A percentile compares a stretch with the other conserved stretches of the same genome.
Conservation (phyloP, 2,329 filamentous ascomycete genomes). For the Scleromitrula shiraiana region DNA sequence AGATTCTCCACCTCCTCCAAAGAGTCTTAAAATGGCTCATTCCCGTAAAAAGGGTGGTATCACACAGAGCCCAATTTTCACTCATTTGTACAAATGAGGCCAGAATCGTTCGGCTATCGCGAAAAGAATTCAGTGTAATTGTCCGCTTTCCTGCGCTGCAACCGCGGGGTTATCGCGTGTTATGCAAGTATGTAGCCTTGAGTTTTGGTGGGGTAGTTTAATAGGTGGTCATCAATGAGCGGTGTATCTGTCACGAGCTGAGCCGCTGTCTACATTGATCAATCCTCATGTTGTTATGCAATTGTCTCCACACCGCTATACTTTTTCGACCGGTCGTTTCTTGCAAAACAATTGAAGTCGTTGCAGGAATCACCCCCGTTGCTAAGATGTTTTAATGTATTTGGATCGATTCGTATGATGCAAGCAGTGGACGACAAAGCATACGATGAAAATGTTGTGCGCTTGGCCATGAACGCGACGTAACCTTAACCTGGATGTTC, state of each 20-base stretch:
- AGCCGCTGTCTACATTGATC: not conserved
- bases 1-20: not conserved
- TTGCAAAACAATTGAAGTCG: not conserved
- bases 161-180: not conserved
- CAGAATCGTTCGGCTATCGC: not conserved
- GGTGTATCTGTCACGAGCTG: not conserved
- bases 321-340: not conserved
- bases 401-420: not conserved
- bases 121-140: not conserved
- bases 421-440: not conserved
- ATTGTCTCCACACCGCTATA: constrained; percentile 9
- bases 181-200: no score
- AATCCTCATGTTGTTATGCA: not conserved
- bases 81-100: not conserved
- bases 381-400: not conserved
- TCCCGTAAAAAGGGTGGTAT: not conserved
- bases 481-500: not conserved
- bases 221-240: no score
- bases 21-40: not conserved
- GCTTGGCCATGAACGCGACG: not conserved
- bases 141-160: not conserved
- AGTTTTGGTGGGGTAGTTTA: no score
- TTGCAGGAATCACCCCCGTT: not conserved
- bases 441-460: not conserved
- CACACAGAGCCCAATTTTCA: not conserved